These are phyloP conservation scores for Colletotrichum aenigma DNA, from an alignment of 2,329 filamentous ascomycete species.

Conservation along the genomic window DNA sequence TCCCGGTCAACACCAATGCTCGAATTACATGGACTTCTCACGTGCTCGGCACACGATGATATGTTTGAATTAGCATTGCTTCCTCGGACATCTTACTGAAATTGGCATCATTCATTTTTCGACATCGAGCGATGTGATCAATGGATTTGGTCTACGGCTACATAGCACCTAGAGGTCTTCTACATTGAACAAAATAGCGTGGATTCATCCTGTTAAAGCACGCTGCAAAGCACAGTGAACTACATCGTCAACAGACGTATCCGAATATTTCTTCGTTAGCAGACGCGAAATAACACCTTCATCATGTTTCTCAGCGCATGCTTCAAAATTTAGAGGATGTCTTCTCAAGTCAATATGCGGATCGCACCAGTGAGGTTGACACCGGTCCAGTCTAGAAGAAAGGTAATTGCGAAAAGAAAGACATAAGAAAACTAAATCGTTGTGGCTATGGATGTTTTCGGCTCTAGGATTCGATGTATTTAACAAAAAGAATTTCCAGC, in stretches of 20 bases:
- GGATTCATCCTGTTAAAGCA: fast-evolving
- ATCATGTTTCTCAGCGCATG: not conserved
- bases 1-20: not conserved
- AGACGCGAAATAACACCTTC: not conserved
- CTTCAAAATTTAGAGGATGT: not conserved
- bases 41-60: not conserved
- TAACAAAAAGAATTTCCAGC: not conserved
- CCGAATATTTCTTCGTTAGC: not conserved
- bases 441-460: too few species aligned
- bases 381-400: too few species aligned
- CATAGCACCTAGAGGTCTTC: not conserved
- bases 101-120: not conserved
- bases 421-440: too few species aligned
- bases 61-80: fast-evolving
- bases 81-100: not conserved
- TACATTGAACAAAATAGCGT: not conserved
- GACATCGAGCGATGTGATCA: not conserved
- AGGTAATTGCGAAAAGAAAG: too few species aligned
- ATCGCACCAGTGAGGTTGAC: not conserved
- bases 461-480: too few species aligned
- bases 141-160: too few species aligned
- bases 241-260: not conserved
- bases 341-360: not conserved
- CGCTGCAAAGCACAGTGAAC: not conserved
- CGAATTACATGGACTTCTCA: not conserved